Evolutionary conservation across 306 rosid genomes (phyloP).

Genomic region (Glycine tomentella): DNA sequence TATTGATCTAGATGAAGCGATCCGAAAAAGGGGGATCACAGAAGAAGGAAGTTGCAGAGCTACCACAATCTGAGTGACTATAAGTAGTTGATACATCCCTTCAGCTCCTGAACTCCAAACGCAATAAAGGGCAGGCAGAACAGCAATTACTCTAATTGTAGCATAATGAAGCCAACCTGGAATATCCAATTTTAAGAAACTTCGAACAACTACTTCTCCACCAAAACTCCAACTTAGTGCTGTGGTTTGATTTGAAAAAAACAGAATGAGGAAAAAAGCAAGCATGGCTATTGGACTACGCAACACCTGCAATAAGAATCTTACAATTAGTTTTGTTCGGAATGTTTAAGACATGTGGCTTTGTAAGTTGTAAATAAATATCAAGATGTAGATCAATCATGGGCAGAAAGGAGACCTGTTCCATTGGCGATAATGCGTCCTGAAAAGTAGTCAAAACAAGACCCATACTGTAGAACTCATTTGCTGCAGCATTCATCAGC

Average conservation of each 20-base stretch:
- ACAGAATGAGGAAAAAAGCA: slow-evolving; percentile 67
- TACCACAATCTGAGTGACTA: slow-evolving; percentile 80
- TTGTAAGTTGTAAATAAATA: slow-evolving; percentile 21
- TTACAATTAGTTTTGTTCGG: slow-evolving; percentile 38
- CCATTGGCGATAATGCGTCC: slow-evolving; percentile 75
- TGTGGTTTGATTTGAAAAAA: slow-evolving; percentile 76
- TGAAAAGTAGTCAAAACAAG: slow-evolving; percentile 74
- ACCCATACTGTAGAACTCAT: slow-evolving; percentile 70
- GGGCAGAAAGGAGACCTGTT: slow-evolving; percentile 68
- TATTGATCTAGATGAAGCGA: slow-evolving; percentile 82
- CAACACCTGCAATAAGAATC: slow-evolving; percentile 65
- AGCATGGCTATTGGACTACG: slow-evolving; percentile 69
- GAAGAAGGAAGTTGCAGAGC: slow-evolving; percentile 92
- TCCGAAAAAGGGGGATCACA: slow-evolving; percentile 87
- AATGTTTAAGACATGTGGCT: slow-evolving; percentile 23
- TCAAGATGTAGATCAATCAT: slow-evolving; percentile 26
- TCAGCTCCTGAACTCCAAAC: slow-evolving; percentile 95
- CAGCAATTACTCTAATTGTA: slow-evolving; percentile 80
- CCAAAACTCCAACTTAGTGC: slow-evolving; percentile 83
- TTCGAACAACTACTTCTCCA: slow-evolving; percentile 74
- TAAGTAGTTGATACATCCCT: slow-evolving; percentile 86
- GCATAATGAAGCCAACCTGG: slow-evolving; percentile 97
- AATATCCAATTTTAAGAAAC: slow-evolving; percentile 79
- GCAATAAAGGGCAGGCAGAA: slow-evolving; percentile 86
- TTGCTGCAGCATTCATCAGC: slow-evolving; percentile 75